Evolutionary conservation across 2,329 filamentous ascomycete species (phyloP).

Genomic region (Trichoderma gracile): DNA sequence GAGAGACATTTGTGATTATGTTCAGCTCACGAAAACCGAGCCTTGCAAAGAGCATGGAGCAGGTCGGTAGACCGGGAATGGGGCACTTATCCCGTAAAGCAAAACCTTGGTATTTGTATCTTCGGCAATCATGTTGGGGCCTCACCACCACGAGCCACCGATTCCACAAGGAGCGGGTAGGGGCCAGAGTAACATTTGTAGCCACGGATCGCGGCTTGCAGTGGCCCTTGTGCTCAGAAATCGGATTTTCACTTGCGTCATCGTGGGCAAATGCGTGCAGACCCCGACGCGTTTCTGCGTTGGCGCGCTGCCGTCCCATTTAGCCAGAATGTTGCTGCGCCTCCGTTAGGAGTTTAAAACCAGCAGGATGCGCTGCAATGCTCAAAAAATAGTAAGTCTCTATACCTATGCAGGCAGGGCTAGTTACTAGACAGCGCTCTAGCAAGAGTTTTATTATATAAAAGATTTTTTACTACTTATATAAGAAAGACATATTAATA

Average conservation of each 20-base stretch:
- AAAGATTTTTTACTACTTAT: too few relatives aligned
- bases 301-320: background rate
- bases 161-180: background rate
- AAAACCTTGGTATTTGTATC: background rate
- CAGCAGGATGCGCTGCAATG: too few relatives aligned
- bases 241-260: background rate
- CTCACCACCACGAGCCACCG: background rate
- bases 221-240: background rate
- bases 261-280: background rate
- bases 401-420: too few relatives aligned
- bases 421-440: too few relatives aligned
- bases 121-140: background rate
- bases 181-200: constrained; percentile 5
- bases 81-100: background rate
- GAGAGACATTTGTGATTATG: background rate
- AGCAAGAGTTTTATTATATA: too few relatives aligned
- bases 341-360: too few relatives aligned
- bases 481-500: too few relatives aligned
- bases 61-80: background rate
- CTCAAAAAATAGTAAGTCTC: too few relatives aligned
- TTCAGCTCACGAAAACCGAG: background rate
- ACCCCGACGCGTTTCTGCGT: background rate
- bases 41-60: background rate
- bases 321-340: background rate
- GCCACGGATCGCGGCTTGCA: background rate